Base-by-base conservation (phyloP, 2,329 filamentous ascomycete genomes). In the Simplicillium aogashimaense region DNA sequence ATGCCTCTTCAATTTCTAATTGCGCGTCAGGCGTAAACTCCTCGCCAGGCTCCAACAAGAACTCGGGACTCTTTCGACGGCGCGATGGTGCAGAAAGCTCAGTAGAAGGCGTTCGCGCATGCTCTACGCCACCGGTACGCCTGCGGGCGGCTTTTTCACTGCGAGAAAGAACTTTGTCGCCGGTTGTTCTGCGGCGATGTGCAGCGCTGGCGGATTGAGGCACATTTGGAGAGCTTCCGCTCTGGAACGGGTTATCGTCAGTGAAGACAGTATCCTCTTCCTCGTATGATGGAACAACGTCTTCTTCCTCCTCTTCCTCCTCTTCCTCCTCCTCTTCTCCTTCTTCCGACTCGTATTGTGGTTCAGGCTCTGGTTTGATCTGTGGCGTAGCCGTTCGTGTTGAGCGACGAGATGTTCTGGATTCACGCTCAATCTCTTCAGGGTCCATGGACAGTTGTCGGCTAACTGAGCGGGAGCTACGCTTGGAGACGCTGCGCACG, bases 11-110 rank as follows among this genome's bases (percentile, higher is more conserved):
- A 35, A 95, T 65, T 47, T 88, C 87, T 11, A 94, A 66, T 60
- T 89, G 84, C 55, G 86, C 90, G 47, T 95, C 87, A 0, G 89
- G 86, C 1, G 89, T 95, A 49, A 97, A 98, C 54, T 98, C 92
- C 58, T 97, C 92, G 3, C 85, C 86, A 0, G 81, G 70, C 45
- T 88, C 81, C 6, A 86, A 41, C 11, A 49, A 25, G 5, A 56
- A 51, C 18, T 63, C 62, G 0, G 63, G 60, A 3, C 56, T 57
- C 34, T 54, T 51, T 13, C 56, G 46, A 12, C 58, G 57, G 6
- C 51, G 37, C 13, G 37, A 66, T 64, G 31, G 67, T 58, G 34
- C 54, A 1, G 77, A 67, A 28, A 78, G 65, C 42, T 80, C 75
- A 44, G 71, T 74, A 37, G 69, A 71, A 29, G 76, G 71, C 13